Conservation (phyloP, 257 asterid species). For the Thymus quinquecostatus region DNA sequence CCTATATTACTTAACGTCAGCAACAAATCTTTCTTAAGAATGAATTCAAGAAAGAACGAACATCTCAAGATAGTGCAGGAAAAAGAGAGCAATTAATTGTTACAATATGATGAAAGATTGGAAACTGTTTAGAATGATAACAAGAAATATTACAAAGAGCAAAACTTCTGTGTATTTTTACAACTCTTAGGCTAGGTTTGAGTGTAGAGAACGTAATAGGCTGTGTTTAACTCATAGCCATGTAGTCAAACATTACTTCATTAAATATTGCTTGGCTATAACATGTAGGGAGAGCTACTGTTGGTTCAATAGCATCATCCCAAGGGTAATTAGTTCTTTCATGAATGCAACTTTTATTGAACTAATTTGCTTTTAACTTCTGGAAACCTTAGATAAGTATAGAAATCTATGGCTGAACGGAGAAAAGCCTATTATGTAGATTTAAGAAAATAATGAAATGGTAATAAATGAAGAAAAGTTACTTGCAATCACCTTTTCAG, state of each 20-base stretch:
- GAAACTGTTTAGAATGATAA: not conserved
- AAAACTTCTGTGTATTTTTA: not conserved
- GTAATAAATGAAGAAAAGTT: not conserved
- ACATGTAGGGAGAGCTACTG: not conserved
- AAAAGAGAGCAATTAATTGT: not conserved
- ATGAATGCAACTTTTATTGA: not conserved
- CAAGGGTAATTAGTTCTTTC: not conserved
- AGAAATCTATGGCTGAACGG: not conserved
- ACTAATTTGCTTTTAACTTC: constrained; percentile 1
- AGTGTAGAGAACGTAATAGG: not conserved
- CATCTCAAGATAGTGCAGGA: not conserved
- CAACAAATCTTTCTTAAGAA: not conserved
- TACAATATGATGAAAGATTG: not conserved
- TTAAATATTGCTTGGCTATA: not conserved
- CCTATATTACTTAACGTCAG: constrained; percentile 57
- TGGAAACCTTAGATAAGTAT: not conserved
- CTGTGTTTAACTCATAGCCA: not conserved
- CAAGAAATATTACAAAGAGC: not conserved
- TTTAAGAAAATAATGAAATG: not conserved
- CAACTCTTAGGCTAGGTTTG: not conserved
- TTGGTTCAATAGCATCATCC: not conserved
- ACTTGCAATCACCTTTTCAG: constrained; percentile 70
- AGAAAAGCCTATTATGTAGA: not conserved
- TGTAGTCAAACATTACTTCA: too few relatives aligned
- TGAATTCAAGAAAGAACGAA: not conserved